phyloP scores from a whole-genome alignment of 176 grass and related monocot species.

The Raddia guianensis region DNA sequence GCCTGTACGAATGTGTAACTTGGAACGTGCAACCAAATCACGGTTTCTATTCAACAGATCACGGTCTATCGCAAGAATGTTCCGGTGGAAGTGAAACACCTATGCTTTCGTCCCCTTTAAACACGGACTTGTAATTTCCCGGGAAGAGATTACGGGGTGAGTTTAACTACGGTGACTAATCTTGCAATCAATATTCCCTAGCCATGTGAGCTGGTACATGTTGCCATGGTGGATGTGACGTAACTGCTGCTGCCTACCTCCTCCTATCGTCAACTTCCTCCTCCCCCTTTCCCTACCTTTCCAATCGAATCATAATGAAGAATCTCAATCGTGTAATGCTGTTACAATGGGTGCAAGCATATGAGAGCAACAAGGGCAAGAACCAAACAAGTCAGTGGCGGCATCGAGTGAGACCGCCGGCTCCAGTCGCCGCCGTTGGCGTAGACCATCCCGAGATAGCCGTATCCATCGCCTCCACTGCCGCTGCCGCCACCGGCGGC shows the following conservation, averaged over 20 bases:
- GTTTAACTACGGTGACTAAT: no score
- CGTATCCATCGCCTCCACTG: slow-evolving; percentile 26
- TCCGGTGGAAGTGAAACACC: neutral
- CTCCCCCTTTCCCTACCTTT: slow-evolving; percentile 31
- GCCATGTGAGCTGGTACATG: slow-evolving; percentile 35
- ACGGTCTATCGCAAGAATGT: no score
- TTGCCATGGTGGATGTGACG: slow-evolving; percentile 36
- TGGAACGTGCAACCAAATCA: neutral
- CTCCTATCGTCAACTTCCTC: slow-evolving; percentile 11
- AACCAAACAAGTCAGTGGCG: neutral
- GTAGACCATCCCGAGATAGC: slow-evolving; percentile 64
- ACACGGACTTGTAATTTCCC: neutral
- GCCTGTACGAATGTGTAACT: neutral
- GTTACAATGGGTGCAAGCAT: slow-evolving; percentile 45
- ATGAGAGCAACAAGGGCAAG: slow-evolving; percentile 18
- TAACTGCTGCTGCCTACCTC: slow-evolving; percentile 11
- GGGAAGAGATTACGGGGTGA: neutral
- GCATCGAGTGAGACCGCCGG: neutral
- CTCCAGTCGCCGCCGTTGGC: slow-evolving; percentile 28
- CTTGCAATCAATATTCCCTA: slow-evolving; percentile 21
- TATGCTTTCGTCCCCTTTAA: neutral
- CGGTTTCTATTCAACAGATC: neutral
- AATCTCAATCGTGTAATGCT: neutral
- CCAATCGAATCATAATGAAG: slow-evolving; percentile 41
- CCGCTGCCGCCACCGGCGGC: neutral